A percentile compares a stretch with the other conserved stretches of the same genome.
phyloP scores from a whole-genome alignment of 257 asterid genomes.

The Solanum etuberosum region DNA sequence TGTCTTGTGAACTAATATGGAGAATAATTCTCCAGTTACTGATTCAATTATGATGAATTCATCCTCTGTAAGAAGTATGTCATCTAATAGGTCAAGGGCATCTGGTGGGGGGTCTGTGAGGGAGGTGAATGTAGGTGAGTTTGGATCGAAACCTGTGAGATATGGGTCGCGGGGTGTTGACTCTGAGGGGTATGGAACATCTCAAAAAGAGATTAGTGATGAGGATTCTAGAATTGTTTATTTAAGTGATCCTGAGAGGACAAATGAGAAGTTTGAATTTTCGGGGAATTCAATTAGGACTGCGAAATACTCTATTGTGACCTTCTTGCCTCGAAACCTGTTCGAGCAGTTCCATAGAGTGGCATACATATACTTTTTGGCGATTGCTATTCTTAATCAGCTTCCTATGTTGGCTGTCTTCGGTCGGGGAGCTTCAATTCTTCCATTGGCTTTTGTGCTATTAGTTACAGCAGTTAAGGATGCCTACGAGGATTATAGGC shows the following conservation, averaged over 20 bases:
- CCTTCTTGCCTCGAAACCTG: slow-evolving; percentile 86
- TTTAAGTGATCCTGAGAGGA: slow-evolving; percentile 58
- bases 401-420: slow-evolving; percentile 96
- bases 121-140: slow-evolving; percentile 56
- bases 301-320: slow-evolving; percentile 56
- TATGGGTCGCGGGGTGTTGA: slow-evolving; percentile 75
- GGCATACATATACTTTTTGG: slow-evolving; percentile 87
- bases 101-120: slow-evolving; percentile 48
- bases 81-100: slow-evolving; percentile 41
- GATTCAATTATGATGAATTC: slow-evolving; percentile 28
- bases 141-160: slow-evolving; percentile 41
- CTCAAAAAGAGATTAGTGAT: slow-evolving; percentile 75
- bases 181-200: slow-evolving; percentile 57
- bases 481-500: slow-evolving; percentile 81
- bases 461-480: slow-evolving; percentile 91
- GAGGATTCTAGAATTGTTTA: slow-evolving; percentile 77
- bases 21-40: slow-evolving; percentile 15
- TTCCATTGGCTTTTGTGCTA: slow-evolving; percentile 80
- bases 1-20: slow-evolving; percentile 23
- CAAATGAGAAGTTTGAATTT: slow-evolving; percentile 56
- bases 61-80: slow-evolving; percentile 38
- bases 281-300: slow-evolving; percentile 73
- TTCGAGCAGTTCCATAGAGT: slow-evolving; percentile 96
- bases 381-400: slow-evolving; percentile 88
- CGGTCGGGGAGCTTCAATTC: slow-evolving; percentile 79